Evolutionary conservation across 2,329 filamentous ascomycete genomes (phyloP).

Genomic region (Xylariaceae sp.): DNA sequence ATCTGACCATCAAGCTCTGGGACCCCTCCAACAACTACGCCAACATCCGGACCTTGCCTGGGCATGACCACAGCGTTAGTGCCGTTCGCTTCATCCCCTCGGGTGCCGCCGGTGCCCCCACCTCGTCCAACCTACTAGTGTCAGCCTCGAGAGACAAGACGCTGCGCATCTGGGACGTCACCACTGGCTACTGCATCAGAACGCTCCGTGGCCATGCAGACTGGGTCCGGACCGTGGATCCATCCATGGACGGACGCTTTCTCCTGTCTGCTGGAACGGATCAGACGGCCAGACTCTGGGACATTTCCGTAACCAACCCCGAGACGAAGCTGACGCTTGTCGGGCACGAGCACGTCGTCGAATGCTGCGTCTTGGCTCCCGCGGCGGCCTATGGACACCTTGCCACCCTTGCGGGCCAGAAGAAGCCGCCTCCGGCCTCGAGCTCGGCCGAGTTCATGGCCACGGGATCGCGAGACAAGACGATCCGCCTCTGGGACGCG

Average conservation of each 20-base stretch:
- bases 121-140: conserved; percentile 81
- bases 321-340: conserved; percentile 78
- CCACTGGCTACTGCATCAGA: conserved; percentile 87
- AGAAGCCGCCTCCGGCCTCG: conserved; percentile 71
- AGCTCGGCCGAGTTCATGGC: conserved; percentile 85
- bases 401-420: conserved; percentile 73
- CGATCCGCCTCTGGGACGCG: conserved; percentile 84
- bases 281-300: conserved; percentile 80
- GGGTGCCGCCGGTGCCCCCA: conserved; percentile 71
- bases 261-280: conserved; percentile 82
- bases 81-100: conserved; percentile 85
- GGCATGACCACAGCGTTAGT: conserved; percentile 90
- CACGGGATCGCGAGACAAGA: conserved; percentile 86
- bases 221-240: conserved; percentile 87
- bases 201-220: conserved; percentile 83
- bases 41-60: conserved; percentile 85
- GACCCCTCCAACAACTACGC: conserved; percentile 91
- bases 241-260: conserved; percentile 79
- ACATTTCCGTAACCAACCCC: conserved; percentile 64
- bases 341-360: conserved; percentile 81
- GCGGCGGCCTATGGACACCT: conserved; percentile 75
- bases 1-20: conserved; percentile 94
- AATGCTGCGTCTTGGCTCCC: conserved; percentile 86
- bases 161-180: conserved; percentile 87
- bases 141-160: conserved; percentile 84